phyloP scores from a whole-genome alignment of 257 asterid species.

The Nicotiana tabacum region DNA sequence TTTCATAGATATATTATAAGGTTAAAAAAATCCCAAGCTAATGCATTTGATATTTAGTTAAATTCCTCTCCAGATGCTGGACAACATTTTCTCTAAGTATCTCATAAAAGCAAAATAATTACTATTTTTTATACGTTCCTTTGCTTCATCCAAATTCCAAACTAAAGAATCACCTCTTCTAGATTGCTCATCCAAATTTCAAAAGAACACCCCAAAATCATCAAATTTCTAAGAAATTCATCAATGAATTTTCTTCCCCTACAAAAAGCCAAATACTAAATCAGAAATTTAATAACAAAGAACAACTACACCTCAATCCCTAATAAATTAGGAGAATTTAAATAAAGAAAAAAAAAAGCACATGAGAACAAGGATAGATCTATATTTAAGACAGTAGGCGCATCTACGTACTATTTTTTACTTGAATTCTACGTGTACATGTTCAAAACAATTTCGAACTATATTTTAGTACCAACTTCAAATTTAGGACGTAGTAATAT shows the following conservation, averaged over 20 bases:
- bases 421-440: neutral
- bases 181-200: neutral
- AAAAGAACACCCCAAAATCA: neutral
- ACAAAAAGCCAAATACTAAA: neutral
- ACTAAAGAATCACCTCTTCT: neutral
- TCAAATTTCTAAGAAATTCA: neutral
- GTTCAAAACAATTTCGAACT: neutral
- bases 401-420: neutral
- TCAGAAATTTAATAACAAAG: neutral
- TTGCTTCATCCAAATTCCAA: neutral
- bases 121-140: neutral
- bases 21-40: neutral
- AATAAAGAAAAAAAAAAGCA: neutral
- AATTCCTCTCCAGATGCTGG: neutral
- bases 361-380: neutral
- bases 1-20: neutral
- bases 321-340: neutral
- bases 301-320: neutral
- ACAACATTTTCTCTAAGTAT: neutral
- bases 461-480: neutral
- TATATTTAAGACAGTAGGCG: neutral
- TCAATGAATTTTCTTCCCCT: constrained; percentile 8
- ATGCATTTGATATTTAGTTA: neutral
- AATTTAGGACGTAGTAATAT: neutral
- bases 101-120: neutral